Base-by-base conservation (phyloP, 2,329 filamentous ascomycete genomes). In the Penicillium sp. region DNA sequence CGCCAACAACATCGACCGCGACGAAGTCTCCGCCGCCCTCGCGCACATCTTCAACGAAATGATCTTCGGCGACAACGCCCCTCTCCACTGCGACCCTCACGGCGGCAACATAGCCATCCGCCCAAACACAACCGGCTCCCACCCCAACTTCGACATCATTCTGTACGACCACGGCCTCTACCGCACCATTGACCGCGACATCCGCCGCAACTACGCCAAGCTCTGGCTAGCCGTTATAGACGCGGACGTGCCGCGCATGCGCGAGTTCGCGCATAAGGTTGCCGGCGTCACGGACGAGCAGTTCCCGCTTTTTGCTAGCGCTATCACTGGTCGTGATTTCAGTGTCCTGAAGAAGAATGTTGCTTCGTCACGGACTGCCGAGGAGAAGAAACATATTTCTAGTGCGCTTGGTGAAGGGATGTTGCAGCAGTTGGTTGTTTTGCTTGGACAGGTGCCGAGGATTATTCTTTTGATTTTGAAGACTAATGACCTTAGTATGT, bases 1-100 rank as follows among this genome's bases (percentile, higher is more conserved):
- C 68, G 75, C 79, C 6, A 87, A 95, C 66, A 80, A 82, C 50
- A 99, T 99, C 65, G 89, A 95, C 69, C 84, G 93, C 16, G 93
- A 97, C 65, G 92, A 97, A 70, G 93, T 99, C 4, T 95, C 91
- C 0, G 91, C 92, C 1, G 87, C 90, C 0, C 77, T 99, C 3
- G 87, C 93, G 0, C 84, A 86, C 51, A 89, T 99, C 51, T 99
- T 99, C 79, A 99, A 99, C 75, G 91, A 97, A 68, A 99, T 99
- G 93, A 96, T 99, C 59, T 99, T 99, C 59, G 91, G 92, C 41
- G 81, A 85, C 44, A 80, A 86, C 51, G 92, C 92, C 0, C 90
- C 93, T 0, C 75, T 99, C 33, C 93, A 99, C 73, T 99, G 93
- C 72, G 93, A 99, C 66, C 93, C 93, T 0, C 93, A 99, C 65